phyloP scores from a whole-genome alignment of 371 early-diverging fungal species.

The Syncephalastrum sp. region DNA sequence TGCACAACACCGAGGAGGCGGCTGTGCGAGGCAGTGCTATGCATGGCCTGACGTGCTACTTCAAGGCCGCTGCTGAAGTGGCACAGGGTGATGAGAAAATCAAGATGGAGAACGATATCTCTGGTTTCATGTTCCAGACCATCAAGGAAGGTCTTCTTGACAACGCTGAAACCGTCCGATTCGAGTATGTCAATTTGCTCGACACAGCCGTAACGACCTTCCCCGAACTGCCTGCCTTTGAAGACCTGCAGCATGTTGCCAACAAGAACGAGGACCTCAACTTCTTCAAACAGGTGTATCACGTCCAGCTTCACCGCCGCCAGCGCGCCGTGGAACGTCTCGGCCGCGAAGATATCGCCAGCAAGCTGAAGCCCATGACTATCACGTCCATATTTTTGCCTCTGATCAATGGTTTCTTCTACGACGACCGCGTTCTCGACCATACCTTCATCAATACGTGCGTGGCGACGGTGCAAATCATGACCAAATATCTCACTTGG shows the following conservation, averaged over 20 bases:
- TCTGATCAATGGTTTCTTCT: constrained; percentile 79
- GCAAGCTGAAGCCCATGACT: constrained; percentile 50
- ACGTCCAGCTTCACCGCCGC: constrained; percentile 93
- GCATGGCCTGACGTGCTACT: constrained; percentile 69
- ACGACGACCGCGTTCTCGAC: constrained; percentile 71
- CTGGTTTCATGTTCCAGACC: constrained; percentile 69
- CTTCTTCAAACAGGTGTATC: constrained; percentile 90
- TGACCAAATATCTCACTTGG: constrained; percentile 78
- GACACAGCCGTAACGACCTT: constrained; percentile 64
- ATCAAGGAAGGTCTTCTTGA: constrained; percentile 73
- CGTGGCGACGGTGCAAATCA: constrained; percentile 68
- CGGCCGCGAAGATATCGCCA: constrained; percentile 49
- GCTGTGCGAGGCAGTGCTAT: constrained; percentile 84
- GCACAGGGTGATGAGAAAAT: constrained; percentile 40
- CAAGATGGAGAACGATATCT: constrained; percentile 49
- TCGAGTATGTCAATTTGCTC: constrained; percentile 69
- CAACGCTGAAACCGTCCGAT: constrained; percentile 62
- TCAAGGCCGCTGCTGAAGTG: constrained; percentile 43
- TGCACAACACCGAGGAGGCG: constrained; percentile 85
- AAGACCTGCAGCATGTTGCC: constrained; percentile 59
- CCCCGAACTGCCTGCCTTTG: constrained; percentile 57
- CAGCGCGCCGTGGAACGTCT: constrained; percentile 79
- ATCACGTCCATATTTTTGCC: constrained; percentile 83
- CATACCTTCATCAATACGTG: constrained; percentile 81
- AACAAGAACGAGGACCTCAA: constrained; percentile 70